Conservation (phyloP, 805 yeast genomes). For the Priceomyces medius region DNA sequence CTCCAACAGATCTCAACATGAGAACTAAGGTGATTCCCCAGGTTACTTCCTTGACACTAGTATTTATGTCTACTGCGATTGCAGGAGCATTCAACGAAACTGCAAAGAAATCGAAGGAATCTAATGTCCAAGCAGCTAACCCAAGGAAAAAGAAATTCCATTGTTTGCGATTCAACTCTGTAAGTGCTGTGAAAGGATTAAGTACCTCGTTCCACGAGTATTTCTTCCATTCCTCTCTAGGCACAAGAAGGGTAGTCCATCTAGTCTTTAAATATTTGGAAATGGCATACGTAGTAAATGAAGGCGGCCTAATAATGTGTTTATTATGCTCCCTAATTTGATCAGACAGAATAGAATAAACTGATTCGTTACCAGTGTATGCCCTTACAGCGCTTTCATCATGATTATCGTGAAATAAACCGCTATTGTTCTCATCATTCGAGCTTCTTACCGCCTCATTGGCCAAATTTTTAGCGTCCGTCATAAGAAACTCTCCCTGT, state of each 20-base stretch:
- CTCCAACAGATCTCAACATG: conserved; percentile 39
- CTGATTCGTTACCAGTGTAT: neutral
- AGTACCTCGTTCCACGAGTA: conserved; percentile 40
- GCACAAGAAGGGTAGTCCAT: conserved; percentile 47
- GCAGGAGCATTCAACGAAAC: conserved; percentile 51
- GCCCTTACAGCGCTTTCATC: neutral
- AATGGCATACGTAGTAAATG: conserved; percentile 23
- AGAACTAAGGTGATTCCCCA: conserved; percentile 52
- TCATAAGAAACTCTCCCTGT: too few species aligned
- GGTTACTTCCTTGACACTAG: conserved; percentile 50
- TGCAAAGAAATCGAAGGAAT: conserved; percentile 62
- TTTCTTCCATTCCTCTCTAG: conserved; percentile 40
- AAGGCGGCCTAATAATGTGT: conserved; percentile 10
- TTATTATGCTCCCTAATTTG: conserved; percentile 3
- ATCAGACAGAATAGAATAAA: neutral
- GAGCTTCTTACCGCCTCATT: too few species aligned
- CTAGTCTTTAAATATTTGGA: conserved; percentile 43
- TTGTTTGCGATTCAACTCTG: conserved; percentile 47
- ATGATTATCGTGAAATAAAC: neutral
- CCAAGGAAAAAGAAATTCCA: conserved; percentile 59
- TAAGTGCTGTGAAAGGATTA: conserved; percentile 65
- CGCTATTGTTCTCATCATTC: too few species aligned
- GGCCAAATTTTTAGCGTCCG: too few species aligned
- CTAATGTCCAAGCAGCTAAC: conserved; percentile 62
- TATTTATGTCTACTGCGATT: conserved; percentile 47